Conservation (phyloP, 1,284 basidiomycete genomes). For the Cutaneotrichosporon dermatis region DNA sequence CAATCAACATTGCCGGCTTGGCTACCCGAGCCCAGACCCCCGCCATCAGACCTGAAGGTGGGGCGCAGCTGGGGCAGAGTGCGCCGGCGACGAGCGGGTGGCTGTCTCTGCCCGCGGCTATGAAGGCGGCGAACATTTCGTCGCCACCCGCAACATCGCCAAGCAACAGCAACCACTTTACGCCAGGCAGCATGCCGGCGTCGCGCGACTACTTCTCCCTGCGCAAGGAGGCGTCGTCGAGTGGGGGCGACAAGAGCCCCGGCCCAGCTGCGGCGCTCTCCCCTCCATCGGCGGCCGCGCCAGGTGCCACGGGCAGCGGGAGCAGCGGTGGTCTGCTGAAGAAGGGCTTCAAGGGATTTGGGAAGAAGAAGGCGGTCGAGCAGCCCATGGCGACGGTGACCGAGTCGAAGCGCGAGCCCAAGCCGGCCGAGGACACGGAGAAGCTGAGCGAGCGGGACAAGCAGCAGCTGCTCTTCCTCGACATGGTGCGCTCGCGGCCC, state of each 20-base stretch:
- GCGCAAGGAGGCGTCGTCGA: slow-evolving; percentile 4
- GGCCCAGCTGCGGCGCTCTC: slow-evolving; percentile 1
- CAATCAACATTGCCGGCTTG: slow-evolving; percentile 57
- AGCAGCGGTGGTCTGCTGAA: slow-evolving; percentile 7
- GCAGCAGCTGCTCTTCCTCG: slow-evolving; percentile 53
- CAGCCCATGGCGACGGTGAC: slow-evolving; percentile 38
- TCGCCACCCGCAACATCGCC: not conserved
- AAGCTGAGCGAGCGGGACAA: slow-evolving; percentile 39
- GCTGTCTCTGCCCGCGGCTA: slow-evolving; percentile 22
- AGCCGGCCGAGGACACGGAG: not conserved
- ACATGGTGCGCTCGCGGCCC: slow-evolving; percentile 62
- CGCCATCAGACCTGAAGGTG: slow-evolving; percentile 42
- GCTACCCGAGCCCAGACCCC: slow-evolving; percentile 63
- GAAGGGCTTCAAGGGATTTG: slow-evolving; percentile 67
- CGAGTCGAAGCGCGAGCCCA: slow-evolving; percentile 26
- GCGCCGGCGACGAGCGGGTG: slow-evolving; percentile 27
- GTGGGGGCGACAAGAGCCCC: slow-evolving; percentile 11
- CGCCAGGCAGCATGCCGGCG: not conserved
- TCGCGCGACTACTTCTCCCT: slow-evolving; percentile 43
- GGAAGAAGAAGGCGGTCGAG: slow-evolving; percentile 54
- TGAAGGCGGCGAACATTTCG: not conserved
- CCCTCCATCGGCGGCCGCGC: not conserved
- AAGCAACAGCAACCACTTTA: not conserved
- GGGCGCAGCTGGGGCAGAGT: slow-evolving; percentile 26
- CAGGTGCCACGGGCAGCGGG: not conserved